Percentiles rank a stretch among this genome's conserved stretches.
Conservation (phyloP, 2,329 filamentous ascomycete species). For the Diaporthe eres region DNA sequence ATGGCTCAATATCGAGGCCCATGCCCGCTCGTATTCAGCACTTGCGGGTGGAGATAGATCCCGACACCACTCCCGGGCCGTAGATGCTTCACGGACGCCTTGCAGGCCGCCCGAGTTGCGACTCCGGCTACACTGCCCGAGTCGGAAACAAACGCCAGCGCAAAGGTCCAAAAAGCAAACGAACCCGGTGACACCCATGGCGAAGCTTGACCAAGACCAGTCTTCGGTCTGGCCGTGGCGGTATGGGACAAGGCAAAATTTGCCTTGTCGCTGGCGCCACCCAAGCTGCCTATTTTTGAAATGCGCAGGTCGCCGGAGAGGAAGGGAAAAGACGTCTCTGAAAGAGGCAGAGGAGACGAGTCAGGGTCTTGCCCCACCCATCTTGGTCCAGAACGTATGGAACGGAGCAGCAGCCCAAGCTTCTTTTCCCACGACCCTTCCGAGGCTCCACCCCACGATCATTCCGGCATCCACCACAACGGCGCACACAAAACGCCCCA, state of each 20-base stretch:
- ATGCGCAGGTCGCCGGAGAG: neutral
- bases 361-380: conserved; percentile 1
- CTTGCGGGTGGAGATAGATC: neutral
- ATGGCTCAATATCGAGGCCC: neutral
- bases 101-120: neutral
- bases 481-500: neutral
- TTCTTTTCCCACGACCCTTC: neutral
- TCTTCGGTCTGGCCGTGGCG: neutral
- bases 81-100: neutral
- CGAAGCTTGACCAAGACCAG: neutral
- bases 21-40: neutral
- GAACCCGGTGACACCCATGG: neutral
- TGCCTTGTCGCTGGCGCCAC: neutral
- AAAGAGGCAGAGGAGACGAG: neutral
- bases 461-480: neutral
- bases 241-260: neutral
- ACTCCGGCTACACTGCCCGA: neutral
- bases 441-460: neutral
- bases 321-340: neutral
- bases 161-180: neutral
- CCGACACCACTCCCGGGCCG: neutral
- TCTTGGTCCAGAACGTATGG: neutral
- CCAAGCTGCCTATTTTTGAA: neutral
- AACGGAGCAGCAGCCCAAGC: neutral
- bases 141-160: neutral